Conservation (phyloP, 2,329 filamentous ascomycete genomes). For the Epichloe hybrida region DNA sequence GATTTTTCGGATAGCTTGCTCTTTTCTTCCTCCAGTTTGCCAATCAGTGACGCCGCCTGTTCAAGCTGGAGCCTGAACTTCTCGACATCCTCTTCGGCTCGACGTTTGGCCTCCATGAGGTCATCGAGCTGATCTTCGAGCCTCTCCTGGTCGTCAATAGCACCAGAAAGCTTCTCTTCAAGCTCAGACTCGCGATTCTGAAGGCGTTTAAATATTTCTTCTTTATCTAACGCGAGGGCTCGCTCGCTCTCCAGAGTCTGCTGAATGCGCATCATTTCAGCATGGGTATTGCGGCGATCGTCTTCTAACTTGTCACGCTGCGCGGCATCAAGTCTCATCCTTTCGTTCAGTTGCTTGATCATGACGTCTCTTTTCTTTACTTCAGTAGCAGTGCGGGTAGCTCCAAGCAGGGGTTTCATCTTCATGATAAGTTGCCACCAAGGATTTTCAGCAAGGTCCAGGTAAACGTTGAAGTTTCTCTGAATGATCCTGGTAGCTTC, state of each 20-base stretch:
- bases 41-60: conserved; percentile 79
- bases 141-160: conserved; percentile 85
- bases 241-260: conserved; percentile 92
- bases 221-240: conserved; percentile 90
- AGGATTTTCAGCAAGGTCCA: conserved; percentile 78
- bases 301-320: conserved; percentile 77
- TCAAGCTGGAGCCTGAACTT: conserved; percentile 70
- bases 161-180: conserved; percentile 81
- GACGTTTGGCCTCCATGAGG: conserved; percentile 77
- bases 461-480: conserved; percentile 82
- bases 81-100: conserved; percentile 72
- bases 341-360: conserved; percentile 75
- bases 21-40: conserved; percentile 77
- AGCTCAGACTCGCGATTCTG: conserved; percentile 85
- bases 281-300: conserved; percentile 73
- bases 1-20: conserved; percentile 55
- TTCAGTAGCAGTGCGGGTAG: conserved; percentile 80
- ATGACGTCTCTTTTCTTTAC: conserved; percentile 91
- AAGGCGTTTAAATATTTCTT: conserved; percentile 96
- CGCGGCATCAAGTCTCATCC: conserved; percentile 62
- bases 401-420: conserved; percentile 90
- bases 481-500: conserved; percentile 94
- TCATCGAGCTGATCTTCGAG: conserved; percentile 89
- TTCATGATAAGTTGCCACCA: conserved; percentile 95
- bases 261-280: conserved; percentile 79